These are phyloP conservation scores for Coffea humblotiana DNA, from an alignment of 305 asterid species.

Conservation along the genomic window DNA sequence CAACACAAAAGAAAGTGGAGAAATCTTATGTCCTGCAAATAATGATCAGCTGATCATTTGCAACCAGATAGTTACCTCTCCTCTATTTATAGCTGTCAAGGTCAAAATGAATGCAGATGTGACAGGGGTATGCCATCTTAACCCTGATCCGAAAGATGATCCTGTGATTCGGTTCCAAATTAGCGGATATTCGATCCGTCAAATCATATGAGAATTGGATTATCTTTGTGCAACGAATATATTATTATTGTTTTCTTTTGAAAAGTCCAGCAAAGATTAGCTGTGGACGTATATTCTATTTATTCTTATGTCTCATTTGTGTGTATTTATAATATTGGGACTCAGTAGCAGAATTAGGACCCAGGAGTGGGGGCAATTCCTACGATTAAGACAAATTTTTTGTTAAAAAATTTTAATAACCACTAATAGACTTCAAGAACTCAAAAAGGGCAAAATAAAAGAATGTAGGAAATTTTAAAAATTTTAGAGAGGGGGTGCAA, in stretches of 20 bases:
- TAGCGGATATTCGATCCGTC: too few relatives aligned
- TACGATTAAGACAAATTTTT: too few relatives aligned
- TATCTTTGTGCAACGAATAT: not conserved
- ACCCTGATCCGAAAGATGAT: too few relatives aligned
- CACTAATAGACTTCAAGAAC: too few relatives aligned
- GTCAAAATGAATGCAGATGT: not conserved
- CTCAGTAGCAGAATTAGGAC: too few relatives aligned
- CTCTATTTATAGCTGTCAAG: constrained; percentile 12
- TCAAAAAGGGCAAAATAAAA: too few relatives aligned
- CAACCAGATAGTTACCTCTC: constrained; percentile 59
- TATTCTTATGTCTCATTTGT: not conserved
- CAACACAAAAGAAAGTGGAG: constrained; percentile 91
- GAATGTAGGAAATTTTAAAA: too few relatives aligned
- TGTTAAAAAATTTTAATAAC: too few relatives aligned
- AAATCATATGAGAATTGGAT: not conserved
- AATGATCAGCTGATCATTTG: constrained; percentile 80
- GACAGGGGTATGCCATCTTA: too few relatives aligned
- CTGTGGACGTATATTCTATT: not conserved
- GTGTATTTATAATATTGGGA: not conserved
- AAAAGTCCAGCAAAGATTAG: not conserved
- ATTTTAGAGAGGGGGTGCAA: too few relatives aligned
- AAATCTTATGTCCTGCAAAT: constrained; percentile 69
- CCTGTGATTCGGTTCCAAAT: too few relatives aligned
- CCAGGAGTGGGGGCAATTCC: too few relatives aligned
- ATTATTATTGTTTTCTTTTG: not conserved